Base-by-base conservation (phyloP, 768 basidiomycete species). In the Tricholoma hemisulphureum region DNA sequence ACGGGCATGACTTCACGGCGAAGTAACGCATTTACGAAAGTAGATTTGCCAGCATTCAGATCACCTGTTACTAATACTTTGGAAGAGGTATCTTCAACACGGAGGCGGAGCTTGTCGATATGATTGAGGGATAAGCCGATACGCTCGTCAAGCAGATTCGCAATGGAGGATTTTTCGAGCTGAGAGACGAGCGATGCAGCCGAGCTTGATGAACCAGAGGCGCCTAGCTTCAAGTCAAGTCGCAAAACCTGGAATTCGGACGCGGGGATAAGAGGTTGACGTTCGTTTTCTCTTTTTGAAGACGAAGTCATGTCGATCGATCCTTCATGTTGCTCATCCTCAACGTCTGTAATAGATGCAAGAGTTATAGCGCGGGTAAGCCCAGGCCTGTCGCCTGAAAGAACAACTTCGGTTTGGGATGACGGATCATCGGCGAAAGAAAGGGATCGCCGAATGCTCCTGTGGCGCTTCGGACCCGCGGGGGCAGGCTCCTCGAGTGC, bases 41-140 rank as follows among this genome's bases (percentile, higher is more conserved):
- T 98, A 18, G 95, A 97, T 75, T 99, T 99, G 66, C 97, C 97
- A 32, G 97, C 91, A 71, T 99, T 99, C 58, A 99, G 81, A 70
- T 99, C 97, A 59, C 97, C 97, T 21, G 97, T 98, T 58, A 99
- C 94, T 61, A 99, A 86, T 51, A 99, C 94, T 71, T 97, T 93
- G 66, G 94, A 96, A 1, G 93, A 90, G 6, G 87, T 93, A 71
- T 98, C 95, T 69, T 90, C 80, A 13, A 98, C 87, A 37, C 97
- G 92, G 51, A 84, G 80, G 31, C 88, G 88, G 60, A 99, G 87
- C 63, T 89, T 89, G 58, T 89, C 83, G 58, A 98, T 83, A 69
- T 98, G 95, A 21, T 80, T 79, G 55, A 91, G 72, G 20, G 93
- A 84, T 21, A 85, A 73, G 14, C 77, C 76, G 65, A 99, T 85